Evolutionary conservation across 495 filamentous ascomycete genomes (phyloP).

Genomic region (Bacidia gigantensis): DNA sequence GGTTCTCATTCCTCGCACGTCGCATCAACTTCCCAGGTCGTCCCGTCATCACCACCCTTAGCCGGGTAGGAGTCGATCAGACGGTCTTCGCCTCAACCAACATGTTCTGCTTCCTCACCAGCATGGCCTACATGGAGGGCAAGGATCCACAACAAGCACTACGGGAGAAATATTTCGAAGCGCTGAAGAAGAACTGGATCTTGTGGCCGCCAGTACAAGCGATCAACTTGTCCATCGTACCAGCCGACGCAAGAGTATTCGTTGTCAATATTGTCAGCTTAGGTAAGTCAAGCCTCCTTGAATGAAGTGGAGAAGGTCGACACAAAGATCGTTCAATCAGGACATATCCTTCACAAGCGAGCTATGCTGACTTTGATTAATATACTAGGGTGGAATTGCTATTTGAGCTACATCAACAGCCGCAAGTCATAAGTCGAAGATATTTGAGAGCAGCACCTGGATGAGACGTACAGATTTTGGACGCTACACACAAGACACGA

Average conservation of each 20-base stretch:
- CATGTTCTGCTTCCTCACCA: conserved; percentile 67
- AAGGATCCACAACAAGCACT: conserved; percentile 55
- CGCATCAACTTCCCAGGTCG: conserved; percentile 49
- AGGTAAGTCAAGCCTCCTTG: conserved; percentile 39
- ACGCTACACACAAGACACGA: no score
- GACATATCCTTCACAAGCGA: no score
- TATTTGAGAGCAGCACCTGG: no score
- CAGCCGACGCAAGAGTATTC: conserved; percentile 70
- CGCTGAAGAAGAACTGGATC: conserved; percentile 73
- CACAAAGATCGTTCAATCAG: no score
- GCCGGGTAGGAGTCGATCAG: conserved; percentile 76
- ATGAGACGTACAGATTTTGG: no score
- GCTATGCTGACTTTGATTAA: no score
- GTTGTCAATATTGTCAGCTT: conserved; percentile 76
- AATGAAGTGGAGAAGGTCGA: no score
- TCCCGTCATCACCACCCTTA: conserved; percentile 54
- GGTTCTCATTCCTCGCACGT: conserved; percentile 70
- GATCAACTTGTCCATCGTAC: conserved; percentile 82
- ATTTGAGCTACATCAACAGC: conserved; percentile 75
- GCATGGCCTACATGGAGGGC: conserved; percentile 84
- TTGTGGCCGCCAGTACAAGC: conserved; percentile 89
- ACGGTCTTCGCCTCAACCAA: conserved; percentile 71
- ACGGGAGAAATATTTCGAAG: conserved; percentile 47
- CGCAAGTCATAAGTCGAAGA: conserved; percentile 14
- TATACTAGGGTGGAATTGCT: conserved; percentile 89